phyloP scores from a whole-genome alignment of 148 eudicot species.

The Rhododendron ovatum region DNA sequence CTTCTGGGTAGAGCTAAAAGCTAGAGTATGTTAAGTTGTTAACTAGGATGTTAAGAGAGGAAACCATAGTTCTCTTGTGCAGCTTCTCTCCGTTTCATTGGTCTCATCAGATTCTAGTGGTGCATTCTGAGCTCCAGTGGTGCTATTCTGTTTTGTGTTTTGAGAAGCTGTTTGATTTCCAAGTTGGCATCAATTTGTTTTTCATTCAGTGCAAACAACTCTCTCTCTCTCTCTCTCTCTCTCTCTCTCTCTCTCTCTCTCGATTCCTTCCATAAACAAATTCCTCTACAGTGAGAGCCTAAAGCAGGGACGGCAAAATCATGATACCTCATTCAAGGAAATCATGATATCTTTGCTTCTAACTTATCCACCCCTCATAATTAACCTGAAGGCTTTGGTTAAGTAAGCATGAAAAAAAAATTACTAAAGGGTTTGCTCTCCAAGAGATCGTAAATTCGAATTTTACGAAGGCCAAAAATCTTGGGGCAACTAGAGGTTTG shows the following conservation, averaged over 20 bases:
- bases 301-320: conserved; percentile 11
- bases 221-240: neutral
- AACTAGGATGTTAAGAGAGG: neutral
- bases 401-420: no score
- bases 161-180: neutral
- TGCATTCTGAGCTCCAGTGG: neutral
- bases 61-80: neutral
- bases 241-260: conserved; percentile 2
- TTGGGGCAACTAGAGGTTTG: no score
- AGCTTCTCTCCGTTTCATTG: neutral
- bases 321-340: neutral
- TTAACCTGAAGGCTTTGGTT: no score
- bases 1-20: neutral
- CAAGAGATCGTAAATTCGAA: no score
- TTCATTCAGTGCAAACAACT: neutral
- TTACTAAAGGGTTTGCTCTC: no score
- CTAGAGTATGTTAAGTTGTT: neutral
- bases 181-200: neutral
- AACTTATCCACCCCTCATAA: neutral
- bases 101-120: neutral
- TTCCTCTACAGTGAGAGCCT: neutral
- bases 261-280: neutral
- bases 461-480: no score
- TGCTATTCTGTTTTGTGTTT: neutral
- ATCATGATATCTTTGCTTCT: conserved; percentile 13